These are phyloP conservation scores for Rusavskia elegans DNA, from an alignment of 495 filamentous ascomycete species.

Conservation along the genomic window DNA sequence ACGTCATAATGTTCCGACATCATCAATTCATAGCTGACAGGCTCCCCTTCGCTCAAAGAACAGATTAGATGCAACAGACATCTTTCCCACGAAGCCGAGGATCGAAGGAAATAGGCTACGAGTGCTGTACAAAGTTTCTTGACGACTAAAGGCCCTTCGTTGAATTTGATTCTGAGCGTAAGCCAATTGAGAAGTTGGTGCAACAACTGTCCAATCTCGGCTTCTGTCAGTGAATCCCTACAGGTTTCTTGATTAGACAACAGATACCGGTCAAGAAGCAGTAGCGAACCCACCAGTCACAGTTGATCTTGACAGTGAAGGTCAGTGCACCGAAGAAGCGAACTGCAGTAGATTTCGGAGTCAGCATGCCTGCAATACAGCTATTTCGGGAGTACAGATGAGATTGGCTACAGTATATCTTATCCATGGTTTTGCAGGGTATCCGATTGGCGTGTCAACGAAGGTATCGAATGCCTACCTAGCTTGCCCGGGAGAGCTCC, in stretches of 20 bases:
- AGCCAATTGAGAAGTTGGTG: constrained; percentile 53
- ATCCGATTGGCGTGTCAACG: too few species aligned
- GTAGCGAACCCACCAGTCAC: constrained; percentile 42
- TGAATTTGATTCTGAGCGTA: constrained; percentile 38
- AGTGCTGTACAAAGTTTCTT: constrained; percentile 75
- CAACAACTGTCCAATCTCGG: constrained; percentile 48
- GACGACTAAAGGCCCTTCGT: constrained; percentile 48
- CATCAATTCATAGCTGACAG: constrained; percentile 28
- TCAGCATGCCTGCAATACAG: too few species aligned
- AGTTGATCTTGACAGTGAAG: constrained; percentile 82
- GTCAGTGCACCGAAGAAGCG: constrained; percentile 93
- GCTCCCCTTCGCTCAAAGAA: constrained; percentile 38
- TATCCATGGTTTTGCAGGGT: too few species aligned
- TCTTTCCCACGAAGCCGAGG: constrained; percentile 47
- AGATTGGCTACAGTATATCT: too few species aligned
- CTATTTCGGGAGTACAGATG: too few species aligned
- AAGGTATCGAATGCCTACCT: too few species aligned
- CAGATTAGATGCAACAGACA: constrained; percentile 54
- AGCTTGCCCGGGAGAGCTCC: too few species aligned
- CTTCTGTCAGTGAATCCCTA: constrained; percentile 44
- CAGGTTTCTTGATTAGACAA: constrained; percentile 8
- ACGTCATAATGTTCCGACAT: neutral
- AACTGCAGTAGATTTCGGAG: too few species aligned
- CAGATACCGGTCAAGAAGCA: neutral
- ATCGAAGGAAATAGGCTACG: constrained; percentile 62